These are phyloP conservation scores for Marasmius oreades DNA, from an alignment of 1,284 basidiomycete species.

Conservation along the genomic window DNA sequence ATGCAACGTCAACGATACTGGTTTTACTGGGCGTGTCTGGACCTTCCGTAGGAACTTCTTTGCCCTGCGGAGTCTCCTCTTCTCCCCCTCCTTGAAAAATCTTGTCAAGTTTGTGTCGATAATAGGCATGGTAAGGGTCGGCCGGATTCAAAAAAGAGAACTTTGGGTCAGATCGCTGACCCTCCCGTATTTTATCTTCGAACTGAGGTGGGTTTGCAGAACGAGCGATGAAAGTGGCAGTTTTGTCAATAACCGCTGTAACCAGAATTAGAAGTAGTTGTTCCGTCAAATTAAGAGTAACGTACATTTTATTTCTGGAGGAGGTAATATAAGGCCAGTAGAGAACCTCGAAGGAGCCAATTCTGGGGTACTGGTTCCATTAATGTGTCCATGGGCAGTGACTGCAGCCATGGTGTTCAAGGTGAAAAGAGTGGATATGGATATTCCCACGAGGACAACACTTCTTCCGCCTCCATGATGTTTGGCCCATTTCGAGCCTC, in stretches of 20 bases:
- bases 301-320: slow-evolving; percentile 89
- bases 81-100: slow-evolving; percentile 73
- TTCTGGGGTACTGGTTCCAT: slow-evolving; percentile 39
- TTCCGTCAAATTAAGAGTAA: slow-evolving; percentile 10
- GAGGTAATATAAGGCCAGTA: slow-evolving; percentile 86
- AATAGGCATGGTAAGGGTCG: slow-evolving; percentile 97
- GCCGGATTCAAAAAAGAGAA: slow-evolving; percentile 94
- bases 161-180: slow-evolving; percentile 91
- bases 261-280: slow-evolving; percentile 9
- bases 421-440: slow-evolving; percentile 6
- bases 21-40: slow-evolving; percentile 29
- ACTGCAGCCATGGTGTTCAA: slow-evolving; percentile 36
- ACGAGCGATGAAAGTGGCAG: slow-evolving; percentile 89
- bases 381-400: slow-evolving; percentile 31
- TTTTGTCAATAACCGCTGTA: slow-evolving; percentile 92
- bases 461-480: slow-evolving; percentile 38
- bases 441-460: slow-evolving; percentile 30
- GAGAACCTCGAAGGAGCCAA: slow-evolving; percentile 49
- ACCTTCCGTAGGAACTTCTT: slow-evolving; percentile 36
- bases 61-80: slow-evolving; percentile 53
- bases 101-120: slow-evolving; percentile 83
- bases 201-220: slow-evolving; percentile 87
- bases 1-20: slow-evolving; percentile 45
- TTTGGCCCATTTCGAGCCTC: slow-evolving; percentile 77
- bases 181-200: slow-evolving; percentile 94